Conservation (phyloP, 169 alveolate species). For the Plasmodium malariae region DNA sequence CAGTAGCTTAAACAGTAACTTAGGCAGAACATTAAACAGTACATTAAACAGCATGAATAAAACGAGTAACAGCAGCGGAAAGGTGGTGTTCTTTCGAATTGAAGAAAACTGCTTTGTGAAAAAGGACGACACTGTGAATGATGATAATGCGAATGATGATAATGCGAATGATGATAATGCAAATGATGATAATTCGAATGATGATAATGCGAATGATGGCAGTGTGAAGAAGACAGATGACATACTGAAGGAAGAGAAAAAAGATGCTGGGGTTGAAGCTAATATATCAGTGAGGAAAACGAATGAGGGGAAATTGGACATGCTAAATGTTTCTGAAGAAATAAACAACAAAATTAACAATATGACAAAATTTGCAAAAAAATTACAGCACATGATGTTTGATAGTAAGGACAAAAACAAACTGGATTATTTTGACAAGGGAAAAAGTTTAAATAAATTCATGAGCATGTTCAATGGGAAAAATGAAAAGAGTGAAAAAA, state of each 20-base stretch:
- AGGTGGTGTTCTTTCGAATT: too few species aligned
- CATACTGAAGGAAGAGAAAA: too few species aligned
- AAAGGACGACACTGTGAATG: too few species aligned
- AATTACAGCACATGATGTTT: slow-evolving; percentile 43
- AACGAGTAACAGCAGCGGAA: too few species aligned
- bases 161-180: too few species aligned
- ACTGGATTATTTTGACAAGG: slow-evolving; percentile 1
- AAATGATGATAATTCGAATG: too few species aligned
- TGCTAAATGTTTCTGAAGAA: not conserved
- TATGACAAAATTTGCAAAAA: slow-evolving; percentile 38
- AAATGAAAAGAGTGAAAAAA: not conserved
- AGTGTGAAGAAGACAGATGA: too few species aligned
- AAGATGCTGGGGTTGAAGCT: not conserved
- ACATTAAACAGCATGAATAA: too few species aligned
- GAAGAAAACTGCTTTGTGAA: too few species aligned
- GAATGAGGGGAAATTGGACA: not conserved
- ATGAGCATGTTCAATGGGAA: slow-evolving; percentile 34
- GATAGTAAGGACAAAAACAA: slow-evolving; percentile 25
- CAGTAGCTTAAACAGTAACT: not conserved
- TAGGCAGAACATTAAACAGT: too few species aligned
- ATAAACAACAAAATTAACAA: slow-evolving; percentile 7
- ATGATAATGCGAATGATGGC: too few species aligned
- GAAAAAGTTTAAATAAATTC: slow-evolving; percentile 13
- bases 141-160: too few species aligned
- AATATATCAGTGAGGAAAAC: not conserved